Base-by-base conservation (phyloP, 2,329 filamentous ascomycete species). In the Epichloe sibirici region DNA sequence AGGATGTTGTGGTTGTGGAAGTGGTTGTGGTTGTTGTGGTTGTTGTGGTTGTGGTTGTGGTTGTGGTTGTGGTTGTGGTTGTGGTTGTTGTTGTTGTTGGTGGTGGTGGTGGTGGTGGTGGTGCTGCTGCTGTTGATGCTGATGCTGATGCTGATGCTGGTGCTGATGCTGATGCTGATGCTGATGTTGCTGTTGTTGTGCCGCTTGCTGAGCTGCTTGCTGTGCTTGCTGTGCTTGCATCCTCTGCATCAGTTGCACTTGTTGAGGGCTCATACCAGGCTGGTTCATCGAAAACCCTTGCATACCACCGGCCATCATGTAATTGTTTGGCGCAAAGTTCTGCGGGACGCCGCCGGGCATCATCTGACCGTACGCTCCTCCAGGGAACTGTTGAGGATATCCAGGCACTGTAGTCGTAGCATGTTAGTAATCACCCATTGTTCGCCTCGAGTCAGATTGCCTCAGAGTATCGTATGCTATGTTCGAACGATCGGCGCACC, bases 341-440 rank as follows among this genome's bases (percentile, higher is more conserved):
- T 78, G 78, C 8, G 73, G 73, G 44, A 69, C 70, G 57, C 72
- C 71, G 48, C 71, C 69, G 21, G 75, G 71, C 61, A 78, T 68
- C 58, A 74, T 71, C 59, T 74, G 67, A 55, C 76, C 77, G 61
- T 82, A 83, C 5, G 79, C 75, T 38, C 76, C 74, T 60, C 70
- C 73, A 25, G 77, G 74, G 58, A 79, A 83, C 50, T 80, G 78
- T 42, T 79, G 76, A 28, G 78, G 70, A 57, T 80, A 81, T 57
- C 76, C 81, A 59, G 76, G 66, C 73, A 81, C 78, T 80, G 49
- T 35, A 48, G 37, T 37, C 37, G 50, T 23, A 47, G 8, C 28
- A 47, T 59, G 60, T 57, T 43, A 57, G 50, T 49, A 44, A 8
- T 40, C 21, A 15, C 21, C 13, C 42, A 13, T n/a, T 23, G 8